Evolutionary conservation across 129 eudicot species (phyloP).

Genomic region (Saussurea involucrata): DNA sequence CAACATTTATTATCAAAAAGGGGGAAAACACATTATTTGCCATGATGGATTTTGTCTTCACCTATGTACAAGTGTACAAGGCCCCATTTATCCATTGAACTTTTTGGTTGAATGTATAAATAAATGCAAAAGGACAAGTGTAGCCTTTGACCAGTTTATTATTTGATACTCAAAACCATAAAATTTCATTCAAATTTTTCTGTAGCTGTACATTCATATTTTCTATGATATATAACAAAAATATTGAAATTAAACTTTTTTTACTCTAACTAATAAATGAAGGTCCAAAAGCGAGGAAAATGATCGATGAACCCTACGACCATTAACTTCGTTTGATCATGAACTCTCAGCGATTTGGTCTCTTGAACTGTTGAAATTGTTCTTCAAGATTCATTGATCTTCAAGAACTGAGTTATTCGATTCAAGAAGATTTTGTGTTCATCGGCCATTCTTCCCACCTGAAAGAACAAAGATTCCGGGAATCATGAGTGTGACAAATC

Average conservation of each 20-base stretch:
- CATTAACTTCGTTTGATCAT: constrained; percentile 10
- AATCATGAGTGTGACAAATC: not conserved
- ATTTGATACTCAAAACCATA: not conserved
- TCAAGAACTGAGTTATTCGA: not conserved
- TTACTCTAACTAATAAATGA: constrained; percentile 17
- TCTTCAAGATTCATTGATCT: not conserved
- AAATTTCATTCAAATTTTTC: not conserved
- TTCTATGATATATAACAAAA: not conserved
- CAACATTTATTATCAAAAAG: no score
- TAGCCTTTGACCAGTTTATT: no score
- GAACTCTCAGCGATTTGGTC: constrained; percentile 7
- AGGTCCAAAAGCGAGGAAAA: not conserved
- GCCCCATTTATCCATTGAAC: not conserved
- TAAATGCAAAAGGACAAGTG: no score
- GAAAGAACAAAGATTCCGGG: not conserved
- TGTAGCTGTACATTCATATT: constrained; percentile 26
- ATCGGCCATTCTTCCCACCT: constrained; percentile 20
- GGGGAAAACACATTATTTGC: no score
- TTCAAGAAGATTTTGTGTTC: constrained; percentile 15
- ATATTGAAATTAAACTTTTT: not conserved
- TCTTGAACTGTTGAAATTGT: not conserved
- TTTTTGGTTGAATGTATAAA: not conserved
- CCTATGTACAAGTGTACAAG: not conserved
- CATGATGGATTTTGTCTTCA: no score
- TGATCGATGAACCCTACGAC: constrained; percentile 5